A percentile compares a stretch with the other conserved stretches of the same genome.
Evolutionary conservation across 106 monocot species (phyloP).

Genomic region (Dendrobium officinale): DNA sequence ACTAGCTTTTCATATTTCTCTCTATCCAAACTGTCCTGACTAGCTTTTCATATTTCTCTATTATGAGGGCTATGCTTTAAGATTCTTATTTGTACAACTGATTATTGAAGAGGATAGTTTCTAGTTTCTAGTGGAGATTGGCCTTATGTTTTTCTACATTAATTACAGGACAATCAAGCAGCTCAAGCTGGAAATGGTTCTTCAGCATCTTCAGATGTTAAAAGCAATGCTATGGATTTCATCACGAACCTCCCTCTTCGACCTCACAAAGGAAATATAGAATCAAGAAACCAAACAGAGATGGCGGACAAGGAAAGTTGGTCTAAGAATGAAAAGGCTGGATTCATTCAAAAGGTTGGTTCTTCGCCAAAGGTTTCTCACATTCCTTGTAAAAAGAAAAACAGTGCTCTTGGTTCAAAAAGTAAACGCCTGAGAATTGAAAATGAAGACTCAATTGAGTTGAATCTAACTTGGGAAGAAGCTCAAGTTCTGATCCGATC

Average conservation of each 20-base stretch:
- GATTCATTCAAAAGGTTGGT: constrained; percentile 55
- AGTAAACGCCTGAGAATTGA: constrained; percentile 80
- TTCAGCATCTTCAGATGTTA: constrained; percentile 27
- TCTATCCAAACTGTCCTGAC: not conserved
- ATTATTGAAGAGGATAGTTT: not conserved
- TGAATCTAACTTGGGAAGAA: constrained; percentile 93
- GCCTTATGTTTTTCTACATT: not conserved
- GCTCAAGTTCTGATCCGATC: constrained; percentile 86
- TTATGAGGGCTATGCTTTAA: not conserved
- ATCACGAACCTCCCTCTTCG: constrained; percentile 22
- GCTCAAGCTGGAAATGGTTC: constrained; percentile 51
- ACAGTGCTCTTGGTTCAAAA: constrained; percentile 49
- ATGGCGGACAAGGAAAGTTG: constrained; percentile 28
- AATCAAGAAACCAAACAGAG: constrained; percentile 30
- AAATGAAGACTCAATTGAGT: constrained; percentile 82
- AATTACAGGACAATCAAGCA: constrained; percentile 48
- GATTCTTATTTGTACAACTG: not conserved
- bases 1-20: not conserved
- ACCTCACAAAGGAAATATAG: constrained; percentile 29
- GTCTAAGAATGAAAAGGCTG: constrained; percentile 43
- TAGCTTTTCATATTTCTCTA: not conserved
- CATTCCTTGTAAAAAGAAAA: constrained; percentile 49
- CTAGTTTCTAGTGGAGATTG: not conserved
- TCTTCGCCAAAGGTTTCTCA: constrained; percentile 21
- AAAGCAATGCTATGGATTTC: constrained; percentile 25